Evolutionary conservation across 148 eudicot genomes (phyloP).

Genomic region (Amaranthus hypochondriacus): DNA sequence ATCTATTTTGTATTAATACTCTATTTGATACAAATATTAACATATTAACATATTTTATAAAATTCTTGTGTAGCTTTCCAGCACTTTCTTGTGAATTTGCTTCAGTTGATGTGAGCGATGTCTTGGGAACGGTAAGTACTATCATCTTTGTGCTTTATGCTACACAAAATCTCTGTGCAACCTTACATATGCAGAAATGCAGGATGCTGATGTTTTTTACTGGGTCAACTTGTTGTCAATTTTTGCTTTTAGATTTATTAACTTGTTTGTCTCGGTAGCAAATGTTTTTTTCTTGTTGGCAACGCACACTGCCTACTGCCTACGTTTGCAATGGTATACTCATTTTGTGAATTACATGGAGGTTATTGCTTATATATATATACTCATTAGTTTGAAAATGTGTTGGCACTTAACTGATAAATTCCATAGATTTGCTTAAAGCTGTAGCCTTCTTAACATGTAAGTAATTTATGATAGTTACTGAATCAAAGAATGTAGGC

Average conservation of each 20-base stretch:
- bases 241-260: background rate
- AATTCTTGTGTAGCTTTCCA: conserved; percentile 30
- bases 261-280: background rate
- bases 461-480: no score
- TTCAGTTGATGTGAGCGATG: conserved; percentile 93
- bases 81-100: conserved; percentile 98
- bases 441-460: no score
- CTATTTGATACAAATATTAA: no score
- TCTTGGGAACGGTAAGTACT: conserved; percentile 80
- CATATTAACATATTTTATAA: no score
- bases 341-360: no score
- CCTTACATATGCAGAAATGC: conserved; percentile 11
- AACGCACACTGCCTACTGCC: background rate
- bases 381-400: no score
- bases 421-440: no score
- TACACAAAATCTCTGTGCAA: background rate
- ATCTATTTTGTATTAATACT: no score
- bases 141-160: conserved; percentile 17
- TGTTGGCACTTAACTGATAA: no score
- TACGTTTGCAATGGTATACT: no score
- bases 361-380: no score
- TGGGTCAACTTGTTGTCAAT: background rate
- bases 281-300: background rate
- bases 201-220: background rate
- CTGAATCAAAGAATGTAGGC: no score